Evolutionary conservation across 73 alveolate species (phyloP), one percentile per base, ranked within the genome.

Genomic region (Paramecium pentaurelia): DNA sequence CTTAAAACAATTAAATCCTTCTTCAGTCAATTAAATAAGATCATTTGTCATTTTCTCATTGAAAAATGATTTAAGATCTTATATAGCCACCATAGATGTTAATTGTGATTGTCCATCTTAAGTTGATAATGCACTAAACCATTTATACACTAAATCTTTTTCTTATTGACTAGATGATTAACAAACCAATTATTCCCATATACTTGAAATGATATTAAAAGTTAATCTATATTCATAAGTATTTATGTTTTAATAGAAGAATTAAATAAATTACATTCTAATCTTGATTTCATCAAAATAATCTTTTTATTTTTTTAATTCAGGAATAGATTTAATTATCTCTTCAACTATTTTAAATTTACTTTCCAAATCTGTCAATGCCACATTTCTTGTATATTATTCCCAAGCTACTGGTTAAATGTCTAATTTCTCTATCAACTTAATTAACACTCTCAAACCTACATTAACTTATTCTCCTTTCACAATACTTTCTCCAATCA

Each of bases 1-100:
- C 86, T 97, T 93, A 42, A 96, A 93, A 86, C 97, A 95, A 36
- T 75, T 86, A 92, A 95, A 96, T 16, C 99, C 98, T 70, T 97
- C 98, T 11, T 60, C 71, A 8, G 97, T 84, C 51, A 97, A 77
- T 1, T 59, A 36, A 18, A 70, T 36, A 89, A 95, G 92, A 16
- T 87, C 90, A 34, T 51, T 68, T 10, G 96, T 90, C 49, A 96
- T 64, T 51, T 93, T 92, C 42, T 97, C 96, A 36, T 68, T 86
- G 92, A 95, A 97, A 86, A 97, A 93, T 22, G 77, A 71, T 44
- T 86, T 89, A 3, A 95, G 60, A 27, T 86, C 95, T 18, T 77
- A 89, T 2, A 95, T 49, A 12, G 95, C 95, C 54, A 88, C 93
- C 51, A 93, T 86, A 4, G 70, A 68, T 16, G 60, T 92, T 71